Percentiles rank a stretch among this genome's conserved stretches.
phyloP scores from a whole-genome alignment of 768 basidiomycete genomes.

The Kwoniella europaea region DNA sequence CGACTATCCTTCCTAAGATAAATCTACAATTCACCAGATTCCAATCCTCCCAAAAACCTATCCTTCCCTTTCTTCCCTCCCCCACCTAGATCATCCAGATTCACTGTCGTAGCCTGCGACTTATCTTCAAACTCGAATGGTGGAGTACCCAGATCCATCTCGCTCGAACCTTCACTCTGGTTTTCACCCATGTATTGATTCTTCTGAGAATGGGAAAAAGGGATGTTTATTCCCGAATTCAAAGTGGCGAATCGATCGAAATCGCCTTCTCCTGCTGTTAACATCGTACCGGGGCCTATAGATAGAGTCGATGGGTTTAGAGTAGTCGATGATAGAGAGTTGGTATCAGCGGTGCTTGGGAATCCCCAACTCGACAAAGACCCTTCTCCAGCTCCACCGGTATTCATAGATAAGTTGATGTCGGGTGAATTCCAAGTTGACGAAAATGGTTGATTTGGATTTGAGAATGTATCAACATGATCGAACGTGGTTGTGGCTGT shows the following conservation, averaged over 20 bases:
- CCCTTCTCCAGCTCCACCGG: too few relatives aligned
- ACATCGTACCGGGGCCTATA: not conserved
- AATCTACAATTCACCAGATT: not conserved
- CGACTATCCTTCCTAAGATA: not conserved
- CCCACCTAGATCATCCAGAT: not conserved
- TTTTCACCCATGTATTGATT: not conserved
- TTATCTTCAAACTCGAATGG: slow-evolving; percentile 4
- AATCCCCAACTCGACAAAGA: not conserved
- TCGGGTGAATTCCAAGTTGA: not conserved
- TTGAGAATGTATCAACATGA: not conserved
- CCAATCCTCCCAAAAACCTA: not conserved
- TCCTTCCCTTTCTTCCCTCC: not conserved
- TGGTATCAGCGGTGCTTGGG: not conserved
- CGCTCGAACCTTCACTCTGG: slow-evolving; percentile 10
- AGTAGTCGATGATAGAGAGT: not conserved
- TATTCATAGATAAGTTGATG: not conserved
- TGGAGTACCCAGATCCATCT: slow-evolving; percentile 10
- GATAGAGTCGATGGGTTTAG: not conserved
- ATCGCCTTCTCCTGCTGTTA: not conserved
- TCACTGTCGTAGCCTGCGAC: not conserved
- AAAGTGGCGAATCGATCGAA: slow-evolving; percentile 2
- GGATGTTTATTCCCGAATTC: slow-evolving; percentile 1
- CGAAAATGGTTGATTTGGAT: not conserved
- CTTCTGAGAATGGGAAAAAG: not conserved
- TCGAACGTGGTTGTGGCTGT: not conserved